Percentiles rank a stretch among this genome's conserved stretches.
phyloP scores from a whole-genome alignment of 176 grass and related monocot genomes.

The Phyllostachys edulis region DNA sequence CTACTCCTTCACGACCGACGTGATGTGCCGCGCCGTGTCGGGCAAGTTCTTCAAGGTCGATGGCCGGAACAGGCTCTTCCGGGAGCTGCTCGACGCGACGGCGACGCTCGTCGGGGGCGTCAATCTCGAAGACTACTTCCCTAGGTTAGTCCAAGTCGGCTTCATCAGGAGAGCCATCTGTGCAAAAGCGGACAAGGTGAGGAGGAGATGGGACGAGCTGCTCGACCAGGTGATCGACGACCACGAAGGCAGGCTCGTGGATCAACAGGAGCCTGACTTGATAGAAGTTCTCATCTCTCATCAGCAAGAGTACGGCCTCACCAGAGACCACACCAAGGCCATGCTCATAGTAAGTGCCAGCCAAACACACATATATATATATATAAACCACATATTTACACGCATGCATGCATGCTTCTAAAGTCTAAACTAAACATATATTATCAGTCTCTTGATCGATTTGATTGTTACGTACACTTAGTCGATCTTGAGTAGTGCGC shows the following conservation, averaged over 20 bases:
- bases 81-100: background rate
- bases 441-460: too few relatives aligned
- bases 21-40: background rate
- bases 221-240: slow-evolving; percentile 39
- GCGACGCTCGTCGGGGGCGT: background rate
- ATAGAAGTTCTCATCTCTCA: background rate
- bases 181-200: background rate
- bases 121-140: slow-evolving; percentile 38
- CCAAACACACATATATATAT: too few relatives aligned
- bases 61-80: background rate
- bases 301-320: background rate
- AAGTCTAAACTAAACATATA: too few relatives aligned
- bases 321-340: background rate
- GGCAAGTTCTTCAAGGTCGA: background rate
- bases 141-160: background rate
- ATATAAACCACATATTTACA: too few relatives aligned
- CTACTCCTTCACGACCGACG: background rate
- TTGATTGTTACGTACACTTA: too few relatives aligned
- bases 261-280: background rate
- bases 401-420: too few relatives aligned
- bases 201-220: slow-evolving; percentile 31
- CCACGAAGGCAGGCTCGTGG: background rate
- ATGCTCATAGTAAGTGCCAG: background rate
- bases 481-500: too few relatives aligned
- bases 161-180: slow-evolving; percentile 10